Evolutionary conservation across 495 filamentous ascomycete species (phyloP).

Genomic region (Tetracladium setigerum): DNA sequence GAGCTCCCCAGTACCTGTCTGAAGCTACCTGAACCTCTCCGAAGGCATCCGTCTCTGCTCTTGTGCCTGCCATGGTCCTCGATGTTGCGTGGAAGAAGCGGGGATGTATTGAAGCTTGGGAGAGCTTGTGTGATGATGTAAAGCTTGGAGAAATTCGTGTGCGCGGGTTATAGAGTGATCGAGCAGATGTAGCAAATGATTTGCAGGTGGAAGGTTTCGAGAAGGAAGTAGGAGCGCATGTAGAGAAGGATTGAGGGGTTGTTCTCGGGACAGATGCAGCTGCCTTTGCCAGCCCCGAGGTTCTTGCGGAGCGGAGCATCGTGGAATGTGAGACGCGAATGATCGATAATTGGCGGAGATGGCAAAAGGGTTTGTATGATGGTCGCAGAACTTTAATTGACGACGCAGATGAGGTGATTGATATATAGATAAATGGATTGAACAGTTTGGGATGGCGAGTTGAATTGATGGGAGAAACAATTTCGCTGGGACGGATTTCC

Average conservation of each 20-base stretch:
- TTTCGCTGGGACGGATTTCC: too few species aligned
- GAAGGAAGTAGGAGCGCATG: not conserved
- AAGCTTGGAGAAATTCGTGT: not conserved
- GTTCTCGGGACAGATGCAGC: constrained; percentile 19
- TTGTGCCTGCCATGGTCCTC: constrained; percentile 44
- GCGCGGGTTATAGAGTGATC: constrained; percentile 6
- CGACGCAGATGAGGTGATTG: too few species aligned
- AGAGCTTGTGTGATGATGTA: not conserved
- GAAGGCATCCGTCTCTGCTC: constrained; percentile 94
- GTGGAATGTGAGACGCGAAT: not conserved
- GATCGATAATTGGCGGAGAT: too few species aligned
- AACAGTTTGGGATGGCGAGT: too few species aligned
- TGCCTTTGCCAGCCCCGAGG: constrained; percentile 11
- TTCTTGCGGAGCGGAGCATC: constrained; percentile 22
- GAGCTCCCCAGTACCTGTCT: constrained; percentile 98
- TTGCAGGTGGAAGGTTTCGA: constrained; percentile 1
- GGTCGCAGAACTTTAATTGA: too few species aligned
- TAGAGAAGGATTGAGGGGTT: constrained; percentile 2
- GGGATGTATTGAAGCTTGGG: constrained; percentile 11
- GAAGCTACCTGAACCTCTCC: constrained; percentile 87
- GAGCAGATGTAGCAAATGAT: not conserved
- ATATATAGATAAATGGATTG: too few species aligned
- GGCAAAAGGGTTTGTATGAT: too few species aligned
- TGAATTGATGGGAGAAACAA: too few species aligned
- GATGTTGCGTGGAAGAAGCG: constrained; percentile 38